phyloP scores from a whole-genome alignment of 257 asterid species.

The Agastache rugosa region DNA sequence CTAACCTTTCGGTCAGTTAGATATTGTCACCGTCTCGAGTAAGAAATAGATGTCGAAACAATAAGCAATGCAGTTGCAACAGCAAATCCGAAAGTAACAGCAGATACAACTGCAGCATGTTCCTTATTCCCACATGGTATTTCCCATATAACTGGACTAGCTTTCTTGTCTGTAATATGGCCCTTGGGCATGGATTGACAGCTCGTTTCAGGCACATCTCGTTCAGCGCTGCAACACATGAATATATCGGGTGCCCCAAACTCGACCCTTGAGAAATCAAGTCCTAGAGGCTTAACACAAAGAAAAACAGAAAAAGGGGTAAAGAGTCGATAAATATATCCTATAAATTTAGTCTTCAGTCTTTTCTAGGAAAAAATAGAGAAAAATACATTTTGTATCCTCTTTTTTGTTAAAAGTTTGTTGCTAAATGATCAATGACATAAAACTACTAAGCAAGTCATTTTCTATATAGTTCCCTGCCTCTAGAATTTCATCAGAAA shows the following conservation, averaged over 20 bases:
- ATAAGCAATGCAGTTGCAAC: slow-evolving; percentile 59
- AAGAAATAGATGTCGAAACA: slow-evolving; percentile 49
- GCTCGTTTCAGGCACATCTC: slow-evolving; percentile 28
- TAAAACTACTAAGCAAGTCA: not conserved
- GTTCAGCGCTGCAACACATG: slow-evolving; percentile 49
- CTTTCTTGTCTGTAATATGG: slow-evolving; percentile 27
- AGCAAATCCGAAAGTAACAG: slow-evolving; percentile 69
- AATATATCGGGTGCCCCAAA: slow-evolving; percentile 64
- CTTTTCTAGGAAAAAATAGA: not conserved
- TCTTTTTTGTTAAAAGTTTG: not conserved
- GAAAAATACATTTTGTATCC: not conserved
- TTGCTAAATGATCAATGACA: not conserved
- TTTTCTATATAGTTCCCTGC: not conserved
- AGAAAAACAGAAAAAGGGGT: not conserved
- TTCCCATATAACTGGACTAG: slow-evolving; percentile 56
- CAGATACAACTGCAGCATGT: slow-evolving; percentile 62
- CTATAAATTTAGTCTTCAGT: not conserved
- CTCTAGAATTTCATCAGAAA: slow-evolving; percentile 9
- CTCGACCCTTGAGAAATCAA: slow-evolving; percentile 55
- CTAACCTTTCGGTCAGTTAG: slow-evolving; percentile 36
- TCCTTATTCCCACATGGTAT: slow-evolving; percentile 76
- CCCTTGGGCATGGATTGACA: slow-evolving; percentile 46
- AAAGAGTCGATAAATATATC: not conserved
- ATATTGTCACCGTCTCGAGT: slow-evolving; percentile 34
- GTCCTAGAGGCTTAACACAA: slow-evolving; percentile 66